Base-by-base conservation (phyloP, 2,329 filamentous ascomycete genomes). In the Alternaria alternata region DNA sequence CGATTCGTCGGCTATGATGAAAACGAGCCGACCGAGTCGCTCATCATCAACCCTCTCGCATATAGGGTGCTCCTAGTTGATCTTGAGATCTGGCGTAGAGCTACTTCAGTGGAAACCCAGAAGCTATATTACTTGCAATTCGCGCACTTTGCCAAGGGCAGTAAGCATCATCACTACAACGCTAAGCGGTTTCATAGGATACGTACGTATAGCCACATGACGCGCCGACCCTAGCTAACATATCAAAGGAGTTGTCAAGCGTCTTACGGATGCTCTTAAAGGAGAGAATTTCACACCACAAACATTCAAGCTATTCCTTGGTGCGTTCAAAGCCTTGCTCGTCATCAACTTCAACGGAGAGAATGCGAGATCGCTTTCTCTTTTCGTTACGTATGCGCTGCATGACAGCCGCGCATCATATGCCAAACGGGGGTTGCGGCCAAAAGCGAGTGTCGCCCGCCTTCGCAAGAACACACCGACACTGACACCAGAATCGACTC, bases 51-150 rank as follows among this genome's bases (percentile, higher is more conserved):
- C 70, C 94, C 95, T 0, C 85, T 99, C 63, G 95, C 94, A 4
- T 99, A 98, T 78, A 89, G 95, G 46, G 90, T 97, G 34, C 83
- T 99, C 18, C 84, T 99, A 28, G 92, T 98, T 54, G 95, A 99
- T 78, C 88, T 96, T 66, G 94, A 97, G 71, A 91, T 94, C 20
- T 99, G 95, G 95, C 88, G 94, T 65, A 89, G 88, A 78, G 73
- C 75, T 12, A 91, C 91, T 22, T 89, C 91, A 34, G 76, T 88
- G 5, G 85, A 89, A 18, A 92, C 94, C 0, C 93, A 97, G 73
- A 89, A 91, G 69, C 83, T 97, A 24, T 99, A 98, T 79, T 98
- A 97, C 79, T 89, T 89, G 62, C 95, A 99, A 75, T 98, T 98
- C 72, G 84, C 90, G 62, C 90, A 89, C 0, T 97, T 99, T 80